These are phyloP conservation scores for Trametes villosa DNA, from an alignment of 768 basidiomycete genomes.

Conservation along the genomic window DNA sequence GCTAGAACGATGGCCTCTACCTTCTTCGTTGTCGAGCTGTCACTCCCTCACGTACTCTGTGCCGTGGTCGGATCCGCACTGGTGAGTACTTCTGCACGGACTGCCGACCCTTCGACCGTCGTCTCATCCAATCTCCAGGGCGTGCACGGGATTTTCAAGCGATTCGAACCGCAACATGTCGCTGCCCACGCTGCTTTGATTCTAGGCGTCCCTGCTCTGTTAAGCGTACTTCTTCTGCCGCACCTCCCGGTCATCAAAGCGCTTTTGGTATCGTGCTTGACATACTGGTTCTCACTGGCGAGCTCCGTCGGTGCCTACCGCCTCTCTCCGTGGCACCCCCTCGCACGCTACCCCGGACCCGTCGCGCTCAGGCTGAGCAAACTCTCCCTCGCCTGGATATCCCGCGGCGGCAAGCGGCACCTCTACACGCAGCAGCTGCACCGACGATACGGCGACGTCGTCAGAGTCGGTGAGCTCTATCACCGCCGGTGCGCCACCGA, in stretches of 20 bases:
- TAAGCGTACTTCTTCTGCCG: constrained; percentile 13
- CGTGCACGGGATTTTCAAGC: constrained; percentile 22
- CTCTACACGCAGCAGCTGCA: constrained; percentile 28
- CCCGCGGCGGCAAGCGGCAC: constrained; percentile 25
- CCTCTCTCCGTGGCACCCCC: constrained; percentile 29
- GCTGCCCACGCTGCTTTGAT: constrained; percentile 13
- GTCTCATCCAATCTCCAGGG: constrained; percentile 8
- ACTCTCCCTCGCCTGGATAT: constrained; percentile 20
- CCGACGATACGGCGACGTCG: constrained; percentile 28
- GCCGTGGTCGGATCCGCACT: constrained; percentile 11
- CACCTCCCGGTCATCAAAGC: constrained; percentile 12
- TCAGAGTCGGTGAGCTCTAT: constrained; percentile 27
- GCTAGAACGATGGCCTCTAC: constrained; percentile 14
- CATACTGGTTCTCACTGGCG: constrained; percentile 18
- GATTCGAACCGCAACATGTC: constrained; percentile 15
- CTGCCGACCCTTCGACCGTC: neutral
- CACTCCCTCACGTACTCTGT: neutral
- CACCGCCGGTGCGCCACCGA: neutral
- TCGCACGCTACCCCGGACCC: constrained; percentile 28
- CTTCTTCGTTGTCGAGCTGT: constrained; percentile 7
- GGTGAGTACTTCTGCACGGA: constrained; percentile 4
- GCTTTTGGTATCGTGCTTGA: constrained; percentile 9
- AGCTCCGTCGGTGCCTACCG: constrained; percentile 25
- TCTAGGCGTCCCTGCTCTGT: constrained; percentile 14
- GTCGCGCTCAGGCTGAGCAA: constrained; percentile 23